Evolutionary conservation across 2,329 filamentous ascomycete species (phyloP).

Genomic region (Magnaporthiopsis poae): DNA sequence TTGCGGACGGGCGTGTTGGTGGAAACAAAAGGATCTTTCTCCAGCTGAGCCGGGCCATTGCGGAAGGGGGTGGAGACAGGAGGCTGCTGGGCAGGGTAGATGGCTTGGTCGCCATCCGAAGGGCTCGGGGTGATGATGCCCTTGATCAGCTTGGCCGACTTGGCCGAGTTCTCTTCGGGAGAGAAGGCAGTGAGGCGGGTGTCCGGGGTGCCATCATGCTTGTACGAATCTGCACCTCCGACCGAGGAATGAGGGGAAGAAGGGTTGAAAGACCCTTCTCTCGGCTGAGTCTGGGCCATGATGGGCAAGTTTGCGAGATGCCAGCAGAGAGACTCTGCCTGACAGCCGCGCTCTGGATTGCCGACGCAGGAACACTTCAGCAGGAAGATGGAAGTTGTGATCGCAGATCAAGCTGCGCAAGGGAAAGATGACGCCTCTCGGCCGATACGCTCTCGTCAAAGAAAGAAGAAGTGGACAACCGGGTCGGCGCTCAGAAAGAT

Average conservation of each 20-base stretch:
- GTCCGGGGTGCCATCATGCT: conserved; percentile 49
- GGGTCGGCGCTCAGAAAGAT: neutral
- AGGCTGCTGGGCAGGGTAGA: conserved; percentile 19
- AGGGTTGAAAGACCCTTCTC: conserved; percentile 32
- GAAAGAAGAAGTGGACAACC: neutral
- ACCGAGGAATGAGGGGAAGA: conserved; percentile 43
- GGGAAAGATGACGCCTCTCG: neutral
- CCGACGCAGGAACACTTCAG: neutral
- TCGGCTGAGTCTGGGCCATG: conserved; percentile 28
- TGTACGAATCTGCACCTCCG: conserved; percentile 45
- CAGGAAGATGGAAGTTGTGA: neutral
- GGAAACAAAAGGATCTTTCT: conserved; percentile 48
- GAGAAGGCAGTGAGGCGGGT: conserved; percentile 56
- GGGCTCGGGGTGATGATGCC: conserved; percentile 20
- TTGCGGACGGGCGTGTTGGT: conserved; percentile 22
- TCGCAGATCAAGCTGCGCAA: too few species aligned
- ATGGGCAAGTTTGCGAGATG: conserved; percentile 5
- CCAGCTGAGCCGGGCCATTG: conserved; percentile 18
- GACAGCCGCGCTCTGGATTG: neutral
- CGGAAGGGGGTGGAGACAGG: conserved; percentile 16
- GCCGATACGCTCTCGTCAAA: neutral
- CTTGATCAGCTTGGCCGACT: conserved; percentile 30
- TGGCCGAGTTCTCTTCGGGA: conserved; percentile 43
- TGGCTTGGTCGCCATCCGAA: conserved; percentile 19
- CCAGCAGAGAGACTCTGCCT: neutral